Conservation (phyloP, 345 rosid genomes). For the Microcos paniculata region DNA sequence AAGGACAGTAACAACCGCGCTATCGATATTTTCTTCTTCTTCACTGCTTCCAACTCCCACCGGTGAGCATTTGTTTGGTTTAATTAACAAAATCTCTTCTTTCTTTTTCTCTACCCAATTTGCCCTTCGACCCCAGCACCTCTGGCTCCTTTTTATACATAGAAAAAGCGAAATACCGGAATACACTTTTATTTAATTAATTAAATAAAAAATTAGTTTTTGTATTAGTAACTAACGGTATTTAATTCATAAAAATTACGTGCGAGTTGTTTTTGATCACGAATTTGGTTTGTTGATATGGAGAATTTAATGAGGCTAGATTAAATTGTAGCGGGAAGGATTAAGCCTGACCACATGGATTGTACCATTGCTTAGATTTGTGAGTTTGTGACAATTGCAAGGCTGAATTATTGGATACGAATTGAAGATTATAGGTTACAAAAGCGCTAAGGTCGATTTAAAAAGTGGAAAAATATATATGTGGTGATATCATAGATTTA, state of each 20-base stretch:
- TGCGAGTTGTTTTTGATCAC: neutral
- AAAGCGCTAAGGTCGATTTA: neutral
- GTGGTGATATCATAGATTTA: neutral
- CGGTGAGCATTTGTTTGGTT: neutral
- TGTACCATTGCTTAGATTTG: neutral
- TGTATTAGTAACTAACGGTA: neutral
- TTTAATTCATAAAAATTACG: conserved; percentile 3
- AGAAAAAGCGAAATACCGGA: neutral
- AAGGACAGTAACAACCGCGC: conserved; percentile 15
- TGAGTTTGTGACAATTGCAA: conserved; percentile 4
- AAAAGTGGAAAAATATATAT: neutral
- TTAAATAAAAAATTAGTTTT: neutral
- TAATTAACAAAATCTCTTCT: neutral
- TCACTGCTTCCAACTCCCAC: conserved; percentile 21
- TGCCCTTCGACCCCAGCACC: conserved; percentile 1
- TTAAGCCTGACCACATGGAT: neutral
- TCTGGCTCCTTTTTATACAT: neutral
- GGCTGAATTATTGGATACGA: neutral
- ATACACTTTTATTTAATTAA: neutral
- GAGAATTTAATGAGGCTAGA: neutral
- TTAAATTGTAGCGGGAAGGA: neutral
- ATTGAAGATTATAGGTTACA: neutral
- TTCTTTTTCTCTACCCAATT: neutral
- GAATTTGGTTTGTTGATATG: neutral
- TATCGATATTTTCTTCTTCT: conserved; percentile 32